Evolutionary conservation across 305 asterid species (phyloP).

Genomic region (Ilex paraguariensis): DNA sequence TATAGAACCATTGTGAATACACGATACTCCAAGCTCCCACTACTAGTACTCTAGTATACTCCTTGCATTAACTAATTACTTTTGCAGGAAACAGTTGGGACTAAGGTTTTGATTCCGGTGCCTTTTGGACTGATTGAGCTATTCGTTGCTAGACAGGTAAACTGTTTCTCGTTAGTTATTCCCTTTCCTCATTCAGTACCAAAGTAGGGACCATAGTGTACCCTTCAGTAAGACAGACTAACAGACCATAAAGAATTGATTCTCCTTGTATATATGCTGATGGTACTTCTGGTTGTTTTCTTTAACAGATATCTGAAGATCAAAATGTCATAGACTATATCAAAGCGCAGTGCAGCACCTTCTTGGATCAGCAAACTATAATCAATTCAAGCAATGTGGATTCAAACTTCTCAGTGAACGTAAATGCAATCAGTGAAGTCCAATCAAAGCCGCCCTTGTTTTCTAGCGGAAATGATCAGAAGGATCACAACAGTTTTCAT

Average conservation of each 20-base stretch:
- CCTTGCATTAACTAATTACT: background rate
- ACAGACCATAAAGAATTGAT: no score
- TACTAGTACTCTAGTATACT: no score
- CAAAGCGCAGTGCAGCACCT: constrained; percentile 43
- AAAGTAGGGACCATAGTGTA: no score
- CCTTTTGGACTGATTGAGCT: constrained; percentile 63
- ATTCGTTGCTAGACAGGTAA: constrained; percentile 56
- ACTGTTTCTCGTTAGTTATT: background rate
- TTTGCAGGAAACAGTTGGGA: constrained; percentile 56
- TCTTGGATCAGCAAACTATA: constrained; percentile 45
- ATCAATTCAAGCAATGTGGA: constrained; percentile 24
- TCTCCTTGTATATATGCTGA: no score
- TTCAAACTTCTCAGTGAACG: constrained; percentile 26
- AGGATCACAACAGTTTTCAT: constrained; percentile 9
- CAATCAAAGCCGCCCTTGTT: constrained; percentile 3
- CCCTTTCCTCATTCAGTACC: no score
- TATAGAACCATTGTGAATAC: no score
- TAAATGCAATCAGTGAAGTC: constrained; percentile 18
- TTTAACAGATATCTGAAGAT: constrained; percentile 65
- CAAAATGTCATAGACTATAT: constrained; percentile 50
- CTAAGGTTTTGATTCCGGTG: constrained; percentile 61
- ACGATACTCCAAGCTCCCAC: background rate
- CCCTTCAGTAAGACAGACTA: no score
- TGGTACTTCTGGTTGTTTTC: background rate
- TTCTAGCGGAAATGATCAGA: constrained; percentile 18